These are phyloP conservation scores for Globisporangium okanoganense DNA, from an alignment of 352 stramenopile species.

Conservation along the genomic window DNA sequence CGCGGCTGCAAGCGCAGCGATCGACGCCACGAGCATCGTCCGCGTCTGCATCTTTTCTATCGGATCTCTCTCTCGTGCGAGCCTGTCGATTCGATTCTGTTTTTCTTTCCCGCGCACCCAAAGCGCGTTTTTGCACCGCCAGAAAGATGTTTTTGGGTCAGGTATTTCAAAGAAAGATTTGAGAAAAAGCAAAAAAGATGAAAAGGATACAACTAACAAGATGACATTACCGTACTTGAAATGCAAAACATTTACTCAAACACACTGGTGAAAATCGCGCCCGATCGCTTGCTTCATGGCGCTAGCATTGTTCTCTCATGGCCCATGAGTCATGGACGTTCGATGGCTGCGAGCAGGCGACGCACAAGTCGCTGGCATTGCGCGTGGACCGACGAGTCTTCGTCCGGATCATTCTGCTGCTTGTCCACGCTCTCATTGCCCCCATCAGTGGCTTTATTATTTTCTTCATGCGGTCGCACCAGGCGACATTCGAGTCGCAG, in stretches of 20 bases:
- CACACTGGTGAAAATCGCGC: too few species aligned
- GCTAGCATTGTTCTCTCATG: not conserved
- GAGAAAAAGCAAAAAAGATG: not conserved
- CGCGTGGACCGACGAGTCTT: not conserved
- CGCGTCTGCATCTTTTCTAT: conserved; percentile 12
- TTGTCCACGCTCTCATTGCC: not conserved
- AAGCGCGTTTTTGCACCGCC: not conserved
- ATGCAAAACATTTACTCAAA: not conserved
- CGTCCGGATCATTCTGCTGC: not conserved
- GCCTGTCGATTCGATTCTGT: not conserved
- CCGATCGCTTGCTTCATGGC: too few species aligned
- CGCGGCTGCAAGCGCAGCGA: conserved; percentile 6
- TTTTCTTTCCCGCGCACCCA: not conserved
- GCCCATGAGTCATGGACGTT: not conserved
- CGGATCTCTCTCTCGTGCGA: not conserved
- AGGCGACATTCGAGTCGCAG: conserved; percentile 1
- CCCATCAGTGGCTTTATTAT: not conserved
- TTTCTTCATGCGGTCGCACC: not conserved
- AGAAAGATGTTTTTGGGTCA: not conserved
- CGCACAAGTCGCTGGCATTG: conserved; percentile 4
- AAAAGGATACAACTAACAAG: too few species aligned
- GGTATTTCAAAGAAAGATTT: not conserved
- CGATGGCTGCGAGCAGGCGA: conserved; percentile 3
- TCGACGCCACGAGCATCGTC: not conserved
- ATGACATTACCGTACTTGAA: not conserved